A percentile compares a stretch with the other conserved stretches of the same genome.
These are phyloP conservation scores for Exophiala mesophila DNA, from an alignment of 2,329 filamentous ascomycete species.

Conservation along the genomic window DNA sequence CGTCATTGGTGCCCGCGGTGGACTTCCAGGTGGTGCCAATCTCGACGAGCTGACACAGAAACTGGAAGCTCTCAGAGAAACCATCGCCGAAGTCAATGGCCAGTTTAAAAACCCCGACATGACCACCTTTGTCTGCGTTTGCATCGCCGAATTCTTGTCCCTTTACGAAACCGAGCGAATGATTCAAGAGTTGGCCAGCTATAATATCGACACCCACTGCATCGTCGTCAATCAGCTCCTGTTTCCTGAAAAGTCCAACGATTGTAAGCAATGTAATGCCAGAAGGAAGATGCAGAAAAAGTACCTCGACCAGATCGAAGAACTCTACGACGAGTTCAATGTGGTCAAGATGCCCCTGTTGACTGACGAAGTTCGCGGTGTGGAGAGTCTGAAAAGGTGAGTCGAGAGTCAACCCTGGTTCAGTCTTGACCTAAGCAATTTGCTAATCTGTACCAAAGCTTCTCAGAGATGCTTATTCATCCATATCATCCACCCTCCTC, in stretches of 20 bases:
- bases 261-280: conserved; percentile 92
- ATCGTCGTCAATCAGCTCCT: conserved; percentile 98
- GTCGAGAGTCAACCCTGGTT: conserved; percentile 27
- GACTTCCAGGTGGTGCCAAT: conserved; percentile 85
- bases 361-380: conserved; percentile 91
- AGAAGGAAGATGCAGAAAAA: conserved; percentile 98
- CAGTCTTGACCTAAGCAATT: conserved; percentile 4
- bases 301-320: conserved; percentile 97
- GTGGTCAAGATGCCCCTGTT: conserved; percentile 97
- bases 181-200: conserved; percentile 94
- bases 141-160: conserved; percentile 93
- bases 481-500: conserved; percentile 45
- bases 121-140: conserved; percentile 96
- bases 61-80: conserved; percentile 87
- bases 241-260: conserved; percentile 78
- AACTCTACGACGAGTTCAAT: conserved; percentile 98
- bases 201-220: conserved; percentile 91
- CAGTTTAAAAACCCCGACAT: conserved; percentile 97
- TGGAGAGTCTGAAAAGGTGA: conserved; percentile 83
- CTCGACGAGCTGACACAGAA: conserved; percentile 89
- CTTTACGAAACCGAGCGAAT: conserved; percentile 99
- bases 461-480: conserved; percentile 47
- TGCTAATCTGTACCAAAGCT: conserved; percentile 31
- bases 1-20: conserved; percentile 72
- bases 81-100: conserved; percentile 90